Percentiles rank a stretch among this genome's conserved stretches.
phyloP scores from a whole-genome alignment of 345 rosid genomes.

The Linum trigynum region DNA sequence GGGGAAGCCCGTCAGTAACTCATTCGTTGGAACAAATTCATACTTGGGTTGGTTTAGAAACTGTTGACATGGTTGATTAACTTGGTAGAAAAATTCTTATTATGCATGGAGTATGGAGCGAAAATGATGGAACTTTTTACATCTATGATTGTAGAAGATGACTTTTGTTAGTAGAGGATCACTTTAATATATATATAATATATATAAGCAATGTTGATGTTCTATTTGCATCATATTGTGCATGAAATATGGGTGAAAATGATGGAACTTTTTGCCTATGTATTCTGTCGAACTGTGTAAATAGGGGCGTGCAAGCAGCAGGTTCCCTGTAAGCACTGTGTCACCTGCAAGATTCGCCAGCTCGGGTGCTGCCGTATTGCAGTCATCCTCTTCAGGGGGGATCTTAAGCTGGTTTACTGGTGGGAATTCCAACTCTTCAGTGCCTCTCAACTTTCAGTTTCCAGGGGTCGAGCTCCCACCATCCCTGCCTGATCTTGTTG shows the following conservation, averaged over 20 bases:
- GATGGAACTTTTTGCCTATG: no score
- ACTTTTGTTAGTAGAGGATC: neutral
- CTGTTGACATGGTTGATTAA: constrained; percentile 1
- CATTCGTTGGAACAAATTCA: neutral
- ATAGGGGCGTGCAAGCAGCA: constrained; percentile 26
- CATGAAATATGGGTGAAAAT: no score
- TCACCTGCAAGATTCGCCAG: constrained; percentile 39
- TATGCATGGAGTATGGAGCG: no score
- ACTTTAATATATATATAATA: neutral
- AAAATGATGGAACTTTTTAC: no score
- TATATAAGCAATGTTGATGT: neutral
- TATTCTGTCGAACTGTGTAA: neutral
- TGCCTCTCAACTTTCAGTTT: constrained; percentile 49
- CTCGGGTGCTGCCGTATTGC: constrained; percentile 40
- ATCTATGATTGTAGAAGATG: neutral
- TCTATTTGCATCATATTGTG: neutral
- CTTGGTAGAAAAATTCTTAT: neutral
- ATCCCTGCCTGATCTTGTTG: constrained; percentile 45
- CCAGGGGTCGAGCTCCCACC: constrained; percentile 49
- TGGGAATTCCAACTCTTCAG: constrained; percentile 29
- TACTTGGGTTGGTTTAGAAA: neutral
- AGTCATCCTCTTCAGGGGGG: constrained; percentile 33
- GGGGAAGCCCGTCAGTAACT: neutral
- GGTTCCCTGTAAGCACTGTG: constrained; percentile 23
- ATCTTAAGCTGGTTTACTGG: constrained; percentile 62